These are phyloP conservation scores for Cardamine occulta DNA, from an alignment of 345 rosid species.

Conservation along the genomic window DNA sequence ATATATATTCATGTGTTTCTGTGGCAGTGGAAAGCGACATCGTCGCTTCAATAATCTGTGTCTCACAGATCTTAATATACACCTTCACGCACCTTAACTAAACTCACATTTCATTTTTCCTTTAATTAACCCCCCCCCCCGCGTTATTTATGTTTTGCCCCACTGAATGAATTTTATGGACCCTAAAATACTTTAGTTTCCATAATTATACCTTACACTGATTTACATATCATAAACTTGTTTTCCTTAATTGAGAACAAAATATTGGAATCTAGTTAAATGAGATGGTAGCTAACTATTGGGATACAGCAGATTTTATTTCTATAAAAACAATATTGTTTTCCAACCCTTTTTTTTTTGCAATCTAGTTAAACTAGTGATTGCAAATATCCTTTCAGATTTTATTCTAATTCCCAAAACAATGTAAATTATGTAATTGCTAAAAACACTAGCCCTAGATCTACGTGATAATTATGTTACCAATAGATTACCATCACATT, in stretches of 20 bases:
- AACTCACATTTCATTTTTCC: not conserved
- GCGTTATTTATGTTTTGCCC: not conserved
- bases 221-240: not conserved
- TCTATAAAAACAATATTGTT: not conserved
- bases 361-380: not conserved
- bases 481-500: not conserved
- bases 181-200: not conserved
- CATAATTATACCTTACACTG: not conserved
- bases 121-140: not conserved
- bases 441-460: not conserved
- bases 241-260: not conserved
- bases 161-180: not conserved
- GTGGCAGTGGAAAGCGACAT: constrained; percentile 44
- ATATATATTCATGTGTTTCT: constrained; percentile 27
- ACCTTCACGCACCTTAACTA: constrained; percentile 29
- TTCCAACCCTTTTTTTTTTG: not conserved
- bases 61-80: constrained; percentile 7
- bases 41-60: constrained; percentile 25
- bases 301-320: not conserved
- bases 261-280: too few species aligned
- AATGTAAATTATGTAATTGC: too few species aligned
- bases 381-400: not conserved
- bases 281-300: not conserved
- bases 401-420: too few species aligned
- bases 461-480: not conserved